Evolutionary conservation across 345 rosid genomes (phyloP).

Genomic region (Cardiospermum halicacabum): DNA sequence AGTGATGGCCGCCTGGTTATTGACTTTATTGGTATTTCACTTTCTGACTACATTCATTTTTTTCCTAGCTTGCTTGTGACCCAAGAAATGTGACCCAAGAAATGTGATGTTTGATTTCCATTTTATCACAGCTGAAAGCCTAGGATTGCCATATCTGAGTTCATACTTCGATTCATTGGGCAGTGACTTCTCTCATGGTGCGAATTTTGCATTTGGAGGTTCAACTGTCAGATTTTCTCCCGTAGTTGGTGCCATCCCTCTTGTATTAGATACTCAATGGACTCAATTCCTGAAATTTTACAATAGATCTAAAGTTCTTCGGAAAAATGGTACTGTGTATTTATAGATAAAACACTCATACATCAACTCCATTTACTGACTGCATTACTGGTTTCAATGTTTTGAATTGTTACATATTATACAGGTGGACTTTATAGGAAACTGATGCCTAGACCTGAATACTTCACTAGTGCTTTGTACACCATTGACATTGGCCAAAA

Average conservation of each 20-base stretch:
- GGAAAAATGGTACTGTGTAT: constrained; percentile 28
- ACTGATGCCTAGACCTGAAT: constrained; percentile 38
- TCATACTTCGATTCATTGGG: constrained; percentile 81
- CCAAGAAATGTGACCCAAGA: background rate
- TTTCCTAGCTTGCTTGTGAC: background rate
- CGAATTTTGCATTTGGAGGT: constrained; percentile 89
- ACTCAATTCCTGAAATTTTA: constrained; percentile 50
- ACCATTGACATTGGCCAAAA: constrained; percentile 77
- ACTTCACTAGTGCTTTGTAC: constrained; percentile 48
- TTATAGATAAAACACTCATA: background rate
- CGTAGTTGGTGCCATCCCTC: constrained; percentile 78
- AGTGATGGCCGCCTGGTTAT: constrained; percentile 79
- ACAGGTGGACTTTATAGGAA: constrained; percentile 41
- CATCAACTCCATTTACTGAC: too few species aligned
- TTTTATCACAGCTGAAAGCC: constrained; percentile 40
- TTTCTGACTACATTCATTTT: background rate
- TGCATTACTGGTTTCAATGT: background rate
- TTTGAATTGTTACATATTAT: constrained; percentile 21
- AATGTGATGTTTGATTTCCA: background rate
- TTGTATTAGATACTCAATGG: constrained; percentile 66
- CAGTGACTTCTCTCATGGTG: constrained; percentile 72
- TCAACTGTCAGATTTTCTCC: constrained; percentile 76
- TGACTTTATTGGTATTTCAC: constrained; percentile 65
- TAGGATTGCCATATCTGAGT: constrained; percentile 62
- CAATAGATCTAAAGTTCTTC: constrained; percentile 49